phyloP scores from a whole-genome alignment of 208 protist genomes.

The Trypanosoma scelopori region DNA sequence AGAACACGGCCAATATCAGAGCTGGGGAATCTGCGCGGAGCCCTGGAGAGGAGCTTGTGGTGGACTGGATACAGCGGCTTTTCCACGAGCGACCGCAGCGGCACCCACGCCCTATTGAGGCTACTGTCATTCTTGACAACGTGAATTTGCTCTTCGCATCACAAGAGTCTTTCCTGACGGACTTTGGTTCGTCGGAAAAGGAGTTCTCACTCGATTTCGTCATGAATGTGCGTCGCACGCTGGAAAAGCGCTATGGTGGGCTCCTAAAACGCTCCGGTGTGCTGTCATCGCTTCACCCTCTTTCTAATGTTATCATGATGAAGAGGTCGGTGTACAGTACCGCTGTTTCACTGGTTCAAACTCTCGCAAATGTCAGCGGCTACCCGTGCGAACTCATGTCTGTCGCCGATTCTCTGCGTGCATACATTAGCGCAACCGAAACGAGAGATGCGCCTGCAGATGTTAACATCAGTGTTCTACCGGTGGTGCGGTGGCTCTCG shows the following conservation, averaged over 20 bases:
- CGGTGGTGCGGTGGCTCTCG: constrained; percentile 24
- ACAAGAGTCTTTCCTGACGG: constrained; percentile 28
- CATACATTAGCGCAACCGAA: not conserved
- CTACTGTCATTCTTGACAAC: constrained; percentile 60
- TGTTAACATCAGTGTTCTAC: constrained; percentile 3
- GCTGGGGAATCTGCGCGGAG: constrained; percentile 13
- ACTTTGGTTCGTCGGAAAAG: constrained; percentile 22
- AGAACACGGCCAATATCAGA: constrained; percentile 17
- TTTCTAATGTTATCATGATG: constrained; percentile 20
- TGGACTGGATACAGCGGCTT: constrained; percentile 62
- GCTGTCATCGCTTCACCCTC: constrained; percentile 23
- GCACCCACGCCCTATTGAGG: constrained; percentile 31
- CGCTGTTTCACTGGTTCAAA: constrained; percentile 15
- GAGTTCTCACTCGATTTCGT: constrained; percentile 59
- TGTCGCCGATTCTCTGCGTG: constrained; percentile 16
- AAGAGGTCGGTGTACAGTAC: constrained; percentile 27
- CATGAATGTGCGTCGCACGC: constrained; percentile 35
- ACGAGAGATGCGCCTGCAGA: not conserved
- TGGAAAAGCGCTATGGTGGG: constrained; percentile 53
- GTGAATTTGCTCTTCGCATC: constrained; percentile 48
- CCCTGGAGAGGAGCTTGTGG: constrained; percentile 43
- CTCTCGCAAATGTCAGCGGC: not conserved
- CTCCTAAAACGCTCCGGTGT: constrained; percentile 32
- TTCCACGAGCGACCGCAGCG: constrained; percentile 39
- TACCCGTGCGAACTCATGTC: constrained; percentile 13